Base-by-base conservation (phyloP, 352 stramenopile genomes). In the Phytophthora melonis region DNA sequence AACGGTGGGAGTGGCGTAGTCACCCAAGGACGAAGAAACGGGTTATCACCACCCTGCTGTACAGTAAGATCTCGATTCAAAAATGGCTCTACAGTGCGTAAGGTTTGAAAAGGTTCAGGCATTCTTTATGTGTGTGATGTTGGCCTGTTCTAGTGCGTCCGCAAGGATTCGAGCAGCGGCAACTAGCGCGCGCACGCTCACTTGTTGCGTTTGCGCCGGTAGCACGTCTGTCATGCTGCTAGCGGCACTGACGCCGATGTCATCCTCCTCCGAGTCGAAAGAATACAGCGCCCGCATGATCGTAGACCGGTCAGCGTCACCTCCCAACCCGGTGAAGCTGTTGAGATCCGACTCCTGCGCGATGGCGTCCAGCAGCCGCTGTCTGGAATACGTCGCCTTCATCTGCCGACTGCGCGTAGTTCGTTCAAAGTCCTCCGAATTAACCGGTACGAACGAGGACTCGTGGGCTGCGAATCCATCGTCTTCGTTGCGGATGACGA, bases 401-500 rank as follows among this genome's bases (percentile, higher is more conserved):
- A 79, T 60, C 57, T 74, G 52, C 5, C 81, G 74, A 58, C 63
- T 84, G 23, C 67, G 71, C 2, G 75, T 74, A n/a, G 77, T 85
- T 23, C 75, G 77, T 43, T 89, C 81, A 66, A 89, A 89, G 57
- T 86, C 72, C 18, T 84, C 70, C 5, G 55, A 57, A 18, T 68
- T 53, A 25, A 87, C 64, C 5, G 62, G 72, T 30, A 68, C 66
- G 21, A 70, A 68, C 3, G 66, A 39, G 1, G 70, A 65, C 19
- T 74, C 66, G 18, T 82, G 79, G 6, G 75, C 41, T 39, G 69
- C 68, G 5, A 75, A 60, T 10, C 58, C 67, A 39, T 70, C 72
- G 13, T 74, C 57, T 30, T 84, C 75, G 58, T 65, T 77, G 21
- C 88, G 84, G 1, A 94, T 73, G 8, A 95, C 70, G 49, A 97